Base-by-base conservation (phyloP, 495 filamentous ascomycete genomes). In the Aspergillus ostianus region DNA sequence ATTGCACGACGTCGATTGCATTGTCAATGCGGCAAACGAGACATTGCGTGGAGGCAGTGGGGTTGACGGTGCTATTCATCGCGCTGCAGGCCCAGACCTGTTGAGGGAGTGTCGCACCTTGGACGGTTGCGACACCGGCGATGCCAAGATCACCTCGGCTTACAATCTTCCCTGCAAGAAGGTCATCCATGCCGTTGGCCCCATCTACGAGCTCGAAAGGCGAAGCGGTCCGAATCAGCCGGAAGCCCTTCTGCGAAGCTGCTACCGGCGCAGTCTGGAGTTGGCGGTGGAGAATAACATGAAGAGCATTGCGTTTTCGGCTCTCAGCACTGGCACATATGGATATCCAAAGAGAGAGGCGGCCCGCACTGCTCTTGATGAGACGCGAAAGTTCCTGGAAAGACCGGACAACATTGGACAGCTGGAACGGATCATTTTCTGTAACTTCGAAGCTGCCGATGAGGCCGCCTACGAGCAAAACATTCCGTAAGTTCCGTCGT, bases 21-120 rank as follows among this genome's bases (percentile, higher is more conserved):
- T 97, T 65, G 93, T 97, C 67, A 97, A 98, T 71, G 93, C 94
- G 10, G 93, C 94, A 20, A 97, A 97, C 69, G 72, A 75, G 18
- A 86, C 82, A 8, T 82, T 98, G 0, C 79, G 90, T 3, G 90
- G 91, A 51, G 94, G 94, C 47, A 90, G 91, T 17, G 94, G 93
- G 41, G 92, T 97, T 21, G 90, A 92, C 60, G 89, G 88, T 19
- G 91, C 90, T 21, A 96, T 98, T 65, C 94, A 98, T 70, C 71
- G 82, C 36, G 90, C 88, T 27, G 94, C 94, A 26, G 94, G 94
- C 7, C 81, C 73, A 0, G 63, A 70, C 0, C 80, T 97, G 10
- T 61, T 88, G n/a, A 60, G 78, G 8, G 94, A 92, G 71, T 97
- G 94, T 71, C 64, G 71, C 29, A 77, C 61, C 0, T 80, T 96